phyloP scores from a whole-genome alignment of 2,329 filamentous ascomycete genomes.

The Penicillium sp. region DNA sequence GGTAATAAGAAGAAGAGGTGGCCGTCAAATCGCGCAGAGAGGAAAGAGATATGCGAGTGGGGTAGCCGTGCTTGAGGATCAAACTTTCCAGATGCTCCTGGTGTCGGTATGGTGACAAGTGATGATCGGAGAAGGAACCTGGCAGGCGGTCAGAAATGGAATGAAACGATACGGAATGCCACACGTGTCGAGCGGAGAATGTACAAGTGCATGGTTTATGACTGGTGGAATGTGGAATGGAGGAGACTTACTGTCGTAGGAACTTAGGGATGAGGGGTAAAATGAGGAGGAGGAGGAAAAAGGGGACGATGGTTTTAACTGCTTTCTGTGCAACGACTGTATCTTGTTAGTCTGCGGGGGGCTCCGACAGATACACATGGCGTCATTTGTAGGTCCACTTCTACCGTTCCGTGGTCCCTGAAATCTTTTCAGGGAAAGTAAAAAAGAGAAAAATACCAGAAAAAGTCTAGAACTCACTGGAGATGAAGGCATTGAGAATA shows the following conservation, averaged over 20 bases:
- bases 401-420: not conserved
- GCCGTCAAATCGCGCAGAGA: conserved; percentile 37
- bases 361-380: not conserved
- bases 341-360: not conserved
- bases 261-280: conserved; percentile 4
- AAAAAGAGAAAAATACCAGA: not conserved
- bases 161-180: conserved; percentile 23
- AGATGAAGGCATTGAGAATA: not conserved
- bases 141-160: conserved; percentile 25
- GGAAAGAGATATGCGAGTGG: conserved; percentile 37
- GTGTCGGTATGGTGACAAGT: conserved; percentile 23
- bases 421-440: too few relatives aligned
- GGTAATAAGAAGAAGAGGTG: conserved; percentile 36
- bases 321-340: conserved; percentile 9
- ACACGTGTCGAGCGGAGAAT: conserved; percentile 28
- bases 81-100: conserved; percentile 36
- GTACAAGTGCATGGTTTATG: conserved; percentile 6
- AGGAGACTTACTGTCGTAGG: conserved; percentile 3
- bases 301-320: conserved; percentile 17
- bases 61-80: conserved; percentile 38
- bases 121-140: conserved; percentile 23
- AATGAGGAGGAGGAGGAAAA: conserved; percentile 22
- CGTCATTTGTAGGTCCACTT: conserved; percentile 2
- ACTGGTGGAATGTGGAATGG: not conserved
- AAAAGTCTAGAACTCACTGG: not conserved